Conservation (phyloP, 306 rosid genomes). For the Vigna nakashimae region DNA sequence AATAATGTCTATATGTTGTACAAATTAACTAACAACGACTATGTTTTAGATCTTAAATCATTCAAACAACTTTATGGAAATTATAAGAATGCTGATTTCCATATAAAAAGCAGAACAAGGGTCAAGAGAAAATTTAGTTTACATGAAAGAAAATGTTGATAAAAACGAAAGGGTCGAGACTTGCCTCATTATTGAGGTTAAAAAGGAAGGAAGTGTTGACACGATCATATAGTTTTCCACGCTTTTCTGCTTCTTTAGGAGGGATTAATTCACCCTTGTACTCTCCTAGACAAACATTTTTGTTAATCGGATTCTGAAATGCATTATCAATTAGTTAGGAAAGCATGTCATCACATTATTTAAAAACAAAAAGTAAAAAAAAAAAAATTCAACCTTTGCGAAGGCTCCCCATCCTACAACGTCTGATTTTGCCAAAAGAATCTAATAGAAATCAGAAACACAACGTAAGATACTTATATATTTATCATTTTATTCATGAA, state of each 20-base stretch:
- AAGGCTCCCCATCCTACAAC: slow-evolving; percentile 97
- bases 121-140: slow-evolving; percentile 5
- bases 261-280: slow-evolving; percentile 83
- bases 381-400: slow-evolving; percentile 63
- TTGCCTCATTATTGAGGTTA: slow-evolving; percentile 83
- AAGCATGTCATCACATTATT: background rate
- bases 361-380: background rate
- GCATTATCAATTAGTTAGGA: slow-evolving; percentile 34
- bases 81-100: background rate
- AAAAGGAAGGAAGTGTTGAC: slow-evolving; percentile 80
- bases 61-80: background rate
- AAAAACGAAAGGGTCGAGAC: background rate
- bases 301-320: slow-evolving; percentile 77
- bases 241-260: slow-evolving; percentile 77
- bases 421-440: slow-evolving; percentile 81
- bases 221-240: slow-evolving; percentile 84
- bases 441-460: slow-evolving; percentile 53
- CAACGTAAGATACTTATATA: slow-evolving; percentile 10
- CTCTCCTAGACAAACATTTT: slow-evolving; percentile 88
- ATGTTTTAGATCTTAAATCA: background rate
- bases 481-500: slow-evolving; percentile 27
- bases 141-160: background rate
- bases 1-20: background rate
- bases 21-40: background rate
- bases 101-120: background rate